Evolutionary conservation across 495 filamentous ascomycete genomes (phyloP).

Genomic region (Penicillium waksmanii): DNA sequence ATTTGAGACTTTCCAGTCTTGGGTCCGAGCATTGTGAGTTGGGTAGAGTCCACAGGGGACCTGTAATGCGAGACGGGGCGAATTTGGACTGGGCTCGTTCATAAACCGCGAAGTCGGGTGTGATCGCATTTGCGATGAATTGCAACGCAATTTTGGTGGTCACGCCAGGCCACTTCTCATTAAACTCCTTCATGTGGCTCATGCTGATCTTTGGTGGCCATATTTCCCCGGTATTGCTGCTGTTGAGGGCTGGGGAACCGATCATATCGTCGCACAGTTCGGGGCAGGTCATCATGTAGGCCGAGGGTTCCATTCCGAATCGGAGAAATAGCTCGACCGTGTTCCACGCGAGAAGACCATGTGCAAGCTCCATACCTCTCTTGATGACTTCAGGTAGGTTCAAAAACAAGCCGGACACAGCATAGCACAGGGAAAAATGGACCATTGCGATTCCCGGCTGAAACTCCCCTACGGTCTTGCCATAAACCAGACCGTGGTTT

Average conservation of each 20-base stretch:
- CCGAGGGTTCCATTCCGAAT: constrained; percentile 25
- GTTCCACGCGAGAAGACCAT: constrained; percentile 30
- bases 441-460: constrained; percentile 24
- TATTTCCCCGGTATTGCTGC: no score
- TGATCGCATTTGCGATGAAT: constrained; percentile 27
- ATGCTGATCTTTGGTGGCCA: constrained; percentile 8
- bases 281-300: constrained; percentile 21
- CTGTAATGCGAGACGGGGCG: constrained; percentile 35
- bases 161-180: constrained; percentile 18
- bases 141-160: constrained; percentile 21
- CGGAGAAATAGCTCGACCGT: constrained; percentile 34
- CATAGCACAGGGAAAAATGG: constrained; percentile 38
- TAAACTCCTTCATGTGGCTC: constrained; percentile 17
- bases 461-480: constrained; percentile 4
- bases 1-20: constrained; percentile 23
- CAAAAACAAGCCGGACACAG: constrained; percentile 35
- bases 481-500: not conserved
- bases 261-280: not conserved
- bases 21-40: constrained; percentile 16
- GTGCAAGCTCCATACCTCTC: constrained; percentile 31
- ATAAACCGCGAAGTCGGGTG: constrained; percentile 24
- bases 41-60: constrained; percentile 17
- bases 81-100: constrained; percentile 20
- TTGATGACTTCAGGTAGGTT: constrained; percentile 22
- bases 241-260: no score